Evolutionary conservation across 305 asterid genomes (phyloP).

Genomic region (Withania somnifera): DNA sequence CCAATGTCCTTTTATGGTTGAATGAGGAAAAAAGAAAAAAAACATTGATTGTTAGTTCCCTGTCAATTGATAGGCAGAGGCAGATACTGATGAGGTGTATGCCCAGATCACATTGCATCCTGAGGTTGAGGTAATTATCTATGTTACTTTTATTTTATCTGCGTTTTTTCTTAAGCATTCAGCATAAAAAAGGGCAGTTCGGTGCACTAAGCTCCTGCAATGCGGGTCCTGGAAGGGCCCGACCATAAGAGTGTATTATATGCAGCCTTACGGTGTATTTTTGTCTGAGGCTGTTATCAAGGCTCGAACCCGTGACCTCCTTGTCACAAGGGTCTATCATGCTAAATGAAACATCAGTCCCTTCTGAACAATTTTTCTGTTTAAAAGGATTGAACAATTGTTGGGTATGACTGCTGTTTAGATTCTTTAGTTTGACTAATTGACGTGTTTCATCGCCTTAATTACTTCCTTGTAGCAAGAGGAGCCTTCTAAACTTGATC

Average conservation of each 20-base stretch:
- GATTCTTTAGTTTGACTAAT: not conserved
- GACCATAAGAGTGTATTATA: no score
- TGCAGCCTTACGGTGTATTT: no score
- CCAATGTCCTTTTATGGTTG: not conserved
- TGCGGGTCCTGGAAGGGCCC: no score
- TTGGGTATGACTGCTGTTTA: not conserved
- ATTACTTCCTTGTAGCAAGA: conserved; percentile 41
- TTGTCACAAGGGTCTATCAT: no score
- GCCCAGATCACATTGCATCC: conserved; percentile 75
- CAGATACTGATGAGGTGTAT: conserved; percentile 72
- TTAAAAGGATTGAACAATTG: not conserved
- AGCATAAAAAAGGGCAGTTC: no score
- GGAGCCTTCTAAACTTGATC: conserved; percentile 52
- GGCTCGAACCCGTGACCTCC: no score
- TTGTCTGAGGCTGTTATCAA: no score
- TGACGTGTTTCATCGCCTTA: not conserved
- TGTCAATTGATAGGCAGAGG: conserved; percentile 45
- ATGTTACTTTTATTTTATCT: not conserved
- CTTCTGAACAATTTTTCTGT: not conserved
- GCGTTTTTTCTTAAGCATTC: not conserved
- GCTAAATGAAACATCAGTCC: not conserved
- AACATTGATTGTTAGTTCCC: not conserved
- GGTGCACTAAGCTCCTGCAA: no score
- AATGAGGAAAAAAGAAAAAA: not conserved
- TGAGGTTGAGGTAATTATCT: conserved; percentile 44